Evolutionary conservation across 441 rosid genomes (phyloP), one percentile per base, ranked within the genome.

Genomic region (Sinapis alba): DNA sequence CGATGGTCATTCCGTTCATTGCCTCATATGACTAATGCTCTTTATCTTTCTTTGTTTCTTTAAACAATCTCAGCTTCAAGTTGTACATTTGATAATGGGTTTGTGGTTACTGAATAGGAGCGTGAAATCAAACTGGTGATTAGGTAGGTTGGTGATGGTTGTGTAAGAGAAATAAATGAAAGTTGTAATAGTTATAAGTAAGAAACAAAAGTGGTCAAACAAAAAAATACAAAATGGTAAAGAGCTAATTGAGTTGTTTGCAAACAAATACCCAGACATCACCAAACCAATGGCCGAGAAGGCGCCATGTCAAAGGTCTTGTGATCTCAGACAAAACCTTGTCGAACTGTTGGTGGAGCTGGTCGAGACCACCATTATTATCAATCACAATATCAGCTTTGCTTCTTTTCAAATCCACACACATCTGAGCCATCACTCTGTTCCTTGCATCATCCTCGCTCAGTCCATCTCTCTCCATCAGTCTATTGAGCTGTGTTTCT

Each of bases 371-470:
- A 7, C 97, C 96, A 30, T 62, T 87, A 70, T 91, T 91, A 72
- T 93, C 90, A 27, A 91, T 86, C 69, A 91, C 90, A 21, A 88
- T 38, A 79, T 93, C 94, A 15, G 97, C 97, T 75, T 78, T 89
- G 61, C 20, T 68, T 59, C 85, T 82, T 73, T 90, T 94, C 43
- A 59, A 66, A 84, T 92, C 96, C 73, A 92, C 79, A 4, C 87
- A 50, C 98, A 90, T 87, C 78, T 92, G 98, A 72, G 98, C 89
- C 73, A 81, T 84, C 45, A 11, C 87, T 84, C 97, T 83, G 77
- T 86, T 77, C 15, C 69, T 79, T 65, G 28, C 82, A 75, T 79
- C 79, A 59, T 50, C 82, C 13, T 79, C 76, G 16, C 71, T 65
- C 26, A 65, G 2, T 28, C 79, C 72, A 66, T 79, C 82, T 60